Evolutionary conservation across 2,329 filamentous ascomycete genomes (phyloP), one percentile per base, ranked within the genome.

Genomic region (Tolypocladium guangdongense): DNA sequence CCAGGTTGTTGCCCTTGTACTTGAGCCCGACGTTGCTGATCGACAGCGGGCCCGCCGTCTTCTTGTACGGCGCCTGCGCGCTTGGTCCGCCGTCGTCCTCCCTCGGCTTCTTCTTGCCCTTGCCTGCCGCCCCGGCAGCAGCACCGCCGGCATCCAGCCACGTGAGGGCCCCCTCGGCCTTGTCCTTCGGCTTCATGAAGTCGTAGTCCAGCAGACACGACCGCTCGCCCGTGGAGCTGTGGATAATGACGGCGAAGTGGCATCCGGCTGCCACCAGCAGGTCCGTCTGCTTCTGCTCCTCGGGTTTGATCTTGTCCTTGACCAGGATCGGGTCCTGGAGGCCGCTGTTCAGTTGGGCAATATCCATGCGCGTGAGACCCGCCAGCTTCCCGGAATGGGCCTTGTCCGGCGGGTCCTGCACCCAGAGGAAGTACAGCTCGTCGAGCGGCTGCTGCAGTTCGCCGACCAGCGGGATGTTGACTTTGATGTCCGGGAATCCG

Each of bases 1-100:
- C 50, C 0, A 73, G 58, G 2, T 14, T 55, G 10, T 63, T 57
- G 41, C 64, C 54, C 18, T 59, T 58, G 56, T 68, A 72, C 50
- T 68, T 63, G 49, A 74, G 59, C 1, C 65, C 64, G 20, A 74
- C 57, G 45, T 68, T 69, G 49, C 56, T 60, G 50, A 74, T 66
- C 0, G 62, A 59, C 0, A 74, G 51, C 0, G 66, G 63, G 1
- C 68, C 65, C 1, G 58, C 33, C 30, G 56, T 63, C 55, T 67
- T 70, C 53, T 68, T 67, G 43, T 59, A 54, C 0, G 61, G 60
- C 1, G 63, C 66, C 39, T 47, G 51, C 14, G 50, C 46, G 20
- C 39, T 54, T 30, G 46, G 35, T 35, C 50, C 50, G 33, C 46
- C 45, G 8, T 55, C 50, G n/a, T 52, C 53, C n/a, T n/a, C n/a